A percentile compares a stretch with the other conserved stretches of the same genome.
These are phyloP conservation scores for Emericellopsis cladophorae DNA, from an alignment of 2,329 filamentous ascomycete genomes.

Conservation along the genomic window DNA sequence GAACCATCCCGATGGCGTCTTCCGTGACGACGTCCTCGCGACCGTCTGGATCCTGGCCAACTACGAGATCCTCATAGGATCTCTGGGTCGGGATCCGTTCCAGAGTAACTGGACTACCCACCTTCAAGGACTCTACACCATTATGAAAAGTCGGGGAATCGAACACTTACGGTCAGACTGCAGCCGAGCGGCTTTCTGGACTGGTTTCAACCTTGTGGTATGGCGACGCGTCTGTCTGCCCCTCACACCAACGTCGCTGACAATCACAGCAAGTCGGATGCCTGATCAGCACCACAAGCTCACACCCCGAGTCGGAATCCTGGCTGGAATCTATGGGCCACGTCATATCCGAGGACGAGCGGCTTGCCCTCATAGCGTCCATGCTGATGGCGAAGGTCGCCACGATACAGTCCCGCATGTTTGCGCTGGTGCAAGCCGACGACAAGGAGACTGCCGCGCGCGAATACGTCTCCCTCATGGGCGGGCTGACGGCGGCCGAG, in stretches of 20 bases:
- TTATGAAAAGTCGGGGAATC: conserved; percentile 20
- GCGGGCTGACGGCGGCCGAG: conserved; percentile 12
- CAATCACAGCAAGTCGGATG: conserved; percentile 22
- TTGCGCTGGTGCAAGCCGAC: conserved; percentile 10
- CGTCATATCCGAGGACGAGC: conserved; percentile 11
- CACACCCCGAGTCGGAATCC: conserved; percentile 20
- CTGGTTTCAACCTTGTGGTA: conserved; percentile 23
- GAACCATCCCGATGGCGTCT: conserved; percentile 11
- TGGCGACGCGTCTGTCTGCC: conserved; percentile 4
- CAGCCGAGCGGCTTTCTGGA: conserved; percentile 22
- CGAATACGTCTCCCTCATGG: conserved; percentile 13
- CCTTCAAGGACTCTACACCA: conserved; percentile 19
- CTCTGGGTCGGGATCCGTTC: conserved; percentile 9
- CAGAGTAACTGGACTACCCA: conserved; percentile 24
- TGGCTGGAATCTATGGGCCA: conserved; percentile 20
- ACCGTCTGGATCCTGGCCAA: conserved; percentile 26
- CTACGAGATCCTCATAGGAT: conserved; percentile 25
- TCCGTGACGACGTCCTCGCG: conserved; percentile 21
- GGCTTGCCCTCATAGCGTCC: conserved; percentile 12
- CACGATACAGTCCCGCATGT: conserved; percentile 13
- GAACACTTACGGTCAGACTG: conserved; percentile 8
- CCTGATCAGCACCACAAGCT: conserved; percentile 15
- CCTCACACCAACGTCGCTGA: not conserved
- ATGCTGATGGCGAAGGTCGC: conserved; percentile 14
- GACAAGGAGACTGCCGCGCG: conserved; percentile 14